Evolutionary conservation across 73 alveolate species (phyloP).

Genomic region (Paramecium octaurelia): DNA sequence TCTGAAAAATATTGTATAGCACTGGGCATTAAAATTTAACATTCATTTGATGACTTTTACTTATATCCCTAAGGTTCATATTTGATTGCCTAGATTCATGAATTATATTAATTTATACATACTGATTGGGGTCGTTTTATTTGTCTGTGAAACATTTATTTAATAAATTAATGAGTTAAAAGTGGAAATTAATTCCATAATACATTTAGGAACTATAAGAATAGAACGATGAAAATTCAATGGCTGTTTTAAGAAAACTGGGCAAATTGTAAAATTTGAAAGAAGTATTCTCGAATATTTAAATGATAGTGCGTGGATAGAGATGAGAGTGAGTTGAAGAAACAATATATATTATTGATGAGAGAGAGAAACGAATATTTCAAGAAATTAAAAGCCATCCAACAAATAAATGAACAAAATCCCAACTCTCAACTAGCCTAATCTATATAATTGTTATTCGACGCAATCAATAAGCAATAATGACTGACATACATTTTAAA

Average conservation of each 20-base stretch:
- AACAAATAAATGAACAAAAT: not conserved
- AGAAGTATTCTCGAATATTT: not conserved
- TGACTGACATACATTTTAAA: not conserved
- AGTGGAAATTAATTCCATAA: conserved; percentile 19
- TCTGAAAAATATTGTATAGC: not conserved
- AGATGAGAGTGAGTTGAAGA: conserved; percentile 12
- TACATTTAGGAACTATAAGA: not conserved
- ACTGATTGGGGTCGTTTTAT: conserved; percentile 43
- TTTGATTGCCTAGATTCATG: conserved; percentile 30
- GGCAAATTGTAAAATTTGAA: not conserved
- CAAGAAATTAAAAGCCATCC: not conserved
- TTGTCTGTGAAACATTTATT: not conserved
- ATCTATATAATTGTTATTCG: not conserved
- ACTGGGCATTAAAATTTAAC: conserved; percentile 18
- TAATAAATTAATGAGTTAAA: not conserved
- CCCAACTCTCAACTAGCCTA: not conserved
- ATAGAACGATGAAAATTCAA: not conserved
- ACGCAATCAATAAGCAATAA: not conserved
- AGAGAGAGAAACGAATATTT: conserved; percentile 47
- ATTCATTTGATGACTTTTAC: not conserved
- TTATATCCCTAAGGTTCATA: conserved; percentile 45
- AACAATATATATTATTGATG: not conserved
- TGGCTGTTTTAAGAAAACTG: not conserved
- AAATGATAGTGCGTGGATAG: not conserved
- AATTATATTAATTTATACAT: not conserved